Evolutionary conservation across 1,284 basidiomycete species (phyloP), one percentile per base, ranked within the genome.

Genomic region (Trametes versicolor): DNA sequence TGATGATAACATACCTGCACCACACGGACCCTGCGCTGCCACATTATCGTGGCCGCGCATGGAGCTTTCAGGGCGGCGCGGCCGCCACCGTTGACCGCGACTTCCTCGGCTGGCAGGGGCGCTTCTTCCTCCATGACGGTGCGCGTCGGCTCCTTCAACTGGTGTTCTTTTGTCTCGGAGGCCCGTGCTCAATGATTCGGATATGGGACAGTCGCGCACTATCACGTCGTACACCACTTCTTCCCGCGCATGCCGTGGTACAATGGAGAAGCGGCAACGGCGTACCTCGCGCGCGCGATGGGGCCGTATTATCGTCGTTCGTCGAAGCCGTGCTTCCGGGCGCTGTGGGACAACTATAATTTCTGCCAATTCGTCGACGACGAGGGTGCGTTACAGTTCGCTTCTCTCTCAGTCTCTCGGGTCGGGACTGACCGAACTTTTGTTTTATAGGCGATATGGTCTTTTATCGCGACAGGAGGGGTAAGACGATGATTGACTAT

Each of bases 321-420:
- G 9, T 76, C 82, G 39, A 78, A 80, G 59, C 81, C 82, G 15
- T 78, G 79, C 2, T 87, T 87, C 77, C 73, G 77, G 65, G 81
- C 84, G 2, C 78, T 88, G 6, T 87, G 85, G 85, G 77, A 82
- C 2, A 84, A 76, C 62, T 87, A 86, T 72, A 88, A 86, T 70
- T 75, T 80, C 25, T 89, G 85, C 70, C 80, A 88, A 74, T 93
- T 90, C 77, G 87, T 94, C 51, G 92, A 94, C 68, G 85, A 90
- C 72, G 82, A 83, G 50, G 78, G 77, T 75, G 27, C 12, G 53
- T 50, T 27, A n/a, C n/a, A n/a, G n/a, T n/a, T n/a, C n/a, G n/a
- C n/a, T n/a, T n/a, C n/a, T n/a, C n/a, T n/a, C n/a, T n/a, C n/a
- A n/a, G n/a, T n/a, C n/a, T n/a, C n/a, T n/a, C n/a, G n/a, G n/a